Evolutionary conservation across 495 filamentous ascomycete genomes (phyloP), one percentile per base, ranked within the genome.

Genomic region (Penicillium daleae): DNA sequence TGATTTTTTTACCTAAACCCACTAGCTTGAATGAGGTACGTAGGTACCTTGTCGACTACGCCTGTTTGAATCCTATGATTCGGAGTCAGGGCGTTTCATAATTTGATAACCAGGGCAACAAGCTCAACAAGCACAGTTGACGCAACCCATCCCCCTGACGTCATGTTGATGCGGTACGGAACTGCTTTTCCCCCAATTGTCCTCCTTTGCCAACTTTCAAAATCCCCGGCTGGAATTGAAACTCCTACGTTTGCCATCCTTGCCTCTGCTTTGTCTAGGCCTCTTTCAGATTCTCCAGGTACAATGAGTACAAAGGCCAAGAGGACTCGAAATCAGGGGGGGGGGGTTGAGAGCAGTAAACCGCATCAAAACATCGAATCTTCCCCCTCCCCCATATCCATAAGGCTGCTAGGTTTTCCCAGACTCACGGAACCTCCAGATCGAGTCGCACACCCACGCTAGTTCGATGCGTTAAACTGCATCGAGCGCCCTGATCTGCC

Each of bases 401-500:
- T 60, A 64, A 60, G 57, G 62, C 57, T 64, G 57, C 31, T 55
- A 51, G 40, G 56, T 37, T 57, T 27, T 46, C 29, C 62, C 57
- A 60, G 40, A 24, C 24, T 53, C 54, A 21, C 26, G 48, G 22
- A 26, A 35, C 15, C 33, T 42, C 46, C 56, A 48, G 60, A 63
- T 60, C 52, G 60, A 63, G 61, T 37, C 21, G 52, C 10, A 31
- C 19, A 5, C 21, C 51, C 29, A 55, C 57, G 60, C 65, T 65
- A 65, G 59, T 53, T 24, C 31, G 46, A 50, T 32, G 27, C 59
- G 19, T 52, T 61, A 62, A 60, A 52, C 63, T 54, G 24, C 59
- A 66, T 68, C 56, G 66, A 65, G 62, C 27, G 7, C 39, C 27
- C 32, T 32, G 66, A 68, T 68, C 66, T 60, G 59, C 66, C 60